phyloP scores from a whole-genome alignment of 257 asterid genomes.

The Lycium barbarum region DNA sequence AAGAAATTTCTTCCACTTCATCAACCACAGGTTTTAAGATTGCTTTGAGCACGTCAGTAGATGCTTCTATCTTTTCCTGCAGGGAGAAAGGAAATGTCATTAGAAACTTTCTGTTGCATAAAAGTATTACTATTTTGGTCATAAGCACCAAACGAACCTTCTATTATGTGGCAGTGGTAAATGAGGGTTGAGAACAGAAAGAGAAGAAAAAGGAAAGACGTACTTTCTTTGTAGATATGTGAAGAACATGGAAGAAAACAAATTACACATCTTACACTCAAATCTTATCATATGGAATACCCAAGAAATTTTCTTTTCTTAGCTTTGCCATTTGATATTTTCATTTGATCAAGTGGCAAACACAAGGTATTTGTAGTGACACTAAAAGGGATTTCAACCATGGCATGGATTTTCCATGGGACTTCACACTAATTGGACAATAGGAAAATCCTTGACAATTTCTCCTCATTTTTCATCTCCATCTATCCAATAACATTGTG shows the following conservation, averaged over 20 bases:
- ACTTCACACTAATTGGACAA: neutral
- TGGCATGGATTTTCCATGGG: neutral
- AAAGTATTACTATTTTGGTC: neutral
- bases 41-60: slow-evolving; percentile 90
- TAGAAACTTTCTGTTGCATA: slow-evolving; percentile 3
- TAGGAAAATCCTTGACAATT: neutral
- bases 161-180: neutral
- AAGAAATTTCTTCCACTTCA: slow-evolving; percentile 69
- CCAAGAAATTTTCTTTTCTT: slow-evolving; percentile 14
- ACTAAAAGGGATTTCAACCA: neutral
- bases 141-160: neutral
- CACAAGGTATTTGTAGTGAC: neutral
- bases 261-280: neutral
- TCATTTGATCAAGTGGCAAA: neutral
- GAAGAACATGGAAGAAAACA: neutral
- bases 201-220: neutral
- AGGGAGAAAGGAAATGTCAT: slow-evolving; percentile 34
- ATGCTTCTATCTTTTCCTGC: slow-evolving; percentile 89
- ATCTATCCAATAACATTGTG: neutral
- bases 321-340: neutral
- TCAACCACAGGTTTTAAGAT: slow-evolving; percentile 73
- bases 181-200: slow-evolving; percentile 20
- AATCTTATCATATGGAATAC: neutral
- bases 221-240: neutral
- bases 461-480: slow-evolving; percentile 3